Evolutionary conservation across 345 rosid genomes (phyloP), one percentile per base, ranked within the genome.

Genomic region (Populus pruinosa): DNA sequence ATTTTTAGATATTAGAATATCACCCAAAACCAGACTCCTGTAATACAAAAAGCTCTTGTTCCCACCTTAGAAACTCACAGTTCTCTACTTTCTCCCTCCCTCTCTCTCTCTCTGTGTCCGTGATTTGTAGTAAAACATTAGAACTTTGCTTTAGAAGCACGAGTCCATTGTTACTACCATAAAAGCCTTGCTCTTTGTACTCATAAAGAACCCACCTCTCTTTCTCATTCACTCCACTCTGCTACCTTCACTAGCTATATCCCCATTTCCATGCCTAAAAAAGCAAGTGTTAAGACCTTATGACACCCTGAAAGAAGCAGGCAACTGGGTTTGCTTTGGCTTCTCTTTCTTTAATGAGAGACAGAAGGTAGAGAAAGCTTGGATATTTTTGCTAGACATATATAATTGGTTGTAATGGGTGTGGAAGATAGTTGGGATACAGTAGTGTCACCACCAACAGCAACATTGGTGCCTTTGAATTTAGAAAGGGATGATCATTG

Each of bases 401-500:
- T 41, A 41, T 41, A 41, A 41, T 14, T 41, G 44, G 50, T 12
- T 18, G 20, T 10, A 63, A 81, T 81, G 83, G 77, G 80, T 36
- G 70, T 25, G 64, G 78, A 69, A 11, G 75, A 69, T 67, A 39
- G 71, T 27, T 81, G 83, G 84, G 64, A 27, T 12, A 61, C 75
- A 67, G 78, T 29, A 47, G 78, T 49, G 67, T 62, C 72, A 16
- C 72, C 69, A 27, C 59, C 80, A 70, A 23, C 70, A 16, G 25
- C 80, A 64, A 18, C 73, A 43, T 63, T 72, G 67, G 66, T 77
- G 8, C 47, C 75, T 6, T 7, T 70, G 77, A 67, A 62, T 56
- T 25, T 63, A 69, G 75, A 73, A n/a, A 77, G 84, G 47, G 78
- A 77, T 5, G 81, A 74, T 12, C 81, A 77, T 2, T 78, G 81